A percentile compares a stretch with the other conserved stretches of the same genome.
Conservation (phyloP, 768 basidiomycete genomes). For the Hemileccinum impolitum region DNA sequence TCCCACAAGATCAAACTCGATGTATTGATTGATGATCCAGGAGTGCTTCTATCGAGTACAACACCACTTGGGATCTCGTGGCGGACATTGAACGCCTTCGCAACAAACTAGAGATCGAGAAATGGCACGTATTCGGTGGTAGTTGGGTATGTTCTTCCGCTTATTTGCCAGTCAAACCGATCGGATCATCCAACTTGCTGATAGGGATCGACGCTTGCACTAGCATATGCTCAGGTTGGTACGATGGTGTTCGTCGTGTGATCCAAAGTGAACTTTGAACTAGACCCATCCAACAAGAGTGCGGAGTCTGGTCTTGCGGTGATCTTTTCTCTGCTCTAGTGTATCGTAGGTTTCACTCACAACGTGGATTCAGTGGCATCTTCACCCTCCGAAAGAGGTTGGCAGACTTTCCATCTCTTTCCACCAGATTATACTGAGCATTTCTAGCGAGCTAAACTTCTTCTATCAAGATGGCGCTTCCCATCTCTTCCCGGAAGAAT, state of each 20-base stretch:
- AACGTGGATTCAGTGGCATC: slow-evolving; percentile 58
- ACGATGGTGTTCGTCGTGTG: not conserved
- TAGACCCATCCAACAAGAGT: slow-evolving; percentile 81
- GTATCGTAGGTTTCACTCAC: not conserved
- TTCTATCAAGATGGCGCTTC: slow-evolving; percentile 89
- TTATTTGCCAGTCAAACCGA: not conserved
- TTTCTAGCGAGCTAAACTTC: slow-evolving; percentile 70
- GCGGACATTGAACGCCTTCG: slow-evolving; percentile 85
- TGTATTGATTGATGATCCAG: slow-evolving; percentile 35
- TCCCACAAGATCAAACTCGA: not conserved
- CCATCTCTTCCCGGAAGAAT: slow-evolving; percentile 84
- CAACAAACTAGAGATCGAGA: slow-evolving; percentile 69
- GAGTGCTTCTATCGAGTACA: slow-evolving; percentile 72
- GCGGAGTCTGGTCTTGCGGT: slow-evolving; percentile 76
- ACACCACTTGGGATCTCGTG: slow-evolving; percentile 94
- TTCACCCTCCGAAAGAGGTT: slow-evolving; percentile 82
- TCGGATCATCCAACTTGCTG: not conserved
- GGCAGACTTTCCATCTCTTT: not conserved
- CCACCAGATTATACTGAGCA: not conserved
- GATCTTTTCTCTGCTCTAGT: slow-evolving; percentile 8
- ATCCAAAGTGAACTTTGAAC: not conserved
- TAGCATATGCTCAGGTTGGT: slow-evolving; percentile 80
- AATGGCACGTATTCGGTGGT: slow-evolving; percentile 95
- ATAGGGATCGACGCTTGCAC: slow-evolving; percentile 81
- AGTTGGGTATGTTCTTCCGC: slow-evolving; percentile 66